Percentiles rank a stretch among this genome's conserved stretches.
phyloP scores from a whole-genome alignment of 2,329 filamentous ascomycete genomes.

The Microthyrium microscopicum region DNA sequence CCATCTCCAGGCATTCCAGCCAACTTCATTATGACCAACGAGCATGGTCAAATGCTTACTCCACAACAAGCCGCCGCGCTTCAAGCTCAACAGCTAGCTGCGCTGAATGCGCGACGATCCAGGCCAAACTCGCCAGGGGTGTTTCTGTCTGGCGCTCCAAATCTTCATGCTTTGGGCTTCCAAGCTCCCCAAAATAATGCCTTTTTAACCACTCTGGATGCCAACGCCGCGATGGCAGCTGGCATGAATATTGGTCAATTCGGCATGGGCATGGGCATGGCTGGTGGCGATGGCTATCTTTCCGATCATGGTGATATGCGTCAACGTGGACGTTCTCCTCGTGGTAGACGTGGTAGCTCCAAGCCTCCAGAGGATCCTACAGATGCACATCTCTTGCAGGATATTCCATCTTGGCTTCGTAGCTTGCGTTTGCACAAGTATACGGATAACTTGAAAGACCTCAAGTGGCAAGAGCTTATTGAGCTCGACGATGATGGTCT shows the following conservation, averaged over 20 bases:
- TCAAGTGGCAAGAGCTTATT: conserved; percentile 88
- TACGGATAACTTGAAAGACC: conserved; percentile 92
- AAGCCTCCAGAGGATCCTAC: conserved; percentile 98
- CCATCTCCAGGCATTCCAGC: conserved; percentile 44
- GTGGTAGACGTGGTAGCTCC: conserved; percentile 81
- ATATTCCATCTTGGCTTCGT: conserved; percentile 90
- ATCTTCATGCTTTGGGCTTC: conserved; percentile 24
- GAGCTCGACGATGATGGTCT: conserved; percentile 85
- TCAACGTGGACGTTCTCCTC: conserved; percentile 76
- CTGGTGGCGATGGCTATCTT: conserved; percentile 62
- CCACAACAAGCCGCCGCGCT: conserved; percentile 33
- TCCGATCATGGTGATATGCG: conserved; percentile 78
- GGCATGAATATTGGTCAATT: conserved; percentile 53
- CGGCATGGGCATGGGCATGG: conserved; percentile 25
- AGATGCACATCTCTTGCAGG: conserved; percentile 73
- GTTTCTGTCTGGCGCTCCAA: conserved; percentile 42
- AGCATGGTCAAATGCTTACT: conserved; percentile 73
- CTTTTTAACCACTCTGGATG: conserved; percentile 79
- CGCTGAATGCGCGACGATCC: conserved; percentile 65
- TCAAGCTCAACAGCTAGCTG: conserved; percentile 64
- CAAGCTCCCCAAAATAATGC: conserved; percentile 79
- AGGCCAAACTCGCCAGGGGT: conserved; percentile 79
- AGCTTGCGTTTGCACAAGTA: conserved; percentile 96
- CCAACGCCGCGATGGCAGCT: conserved; percentile 45
- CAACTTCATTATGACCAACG: conserved; percentile 87